Conservation (phyloP, 2,329 filamentous ascomycete genomes). For the Hymenoscyphus albidus region DNA sequence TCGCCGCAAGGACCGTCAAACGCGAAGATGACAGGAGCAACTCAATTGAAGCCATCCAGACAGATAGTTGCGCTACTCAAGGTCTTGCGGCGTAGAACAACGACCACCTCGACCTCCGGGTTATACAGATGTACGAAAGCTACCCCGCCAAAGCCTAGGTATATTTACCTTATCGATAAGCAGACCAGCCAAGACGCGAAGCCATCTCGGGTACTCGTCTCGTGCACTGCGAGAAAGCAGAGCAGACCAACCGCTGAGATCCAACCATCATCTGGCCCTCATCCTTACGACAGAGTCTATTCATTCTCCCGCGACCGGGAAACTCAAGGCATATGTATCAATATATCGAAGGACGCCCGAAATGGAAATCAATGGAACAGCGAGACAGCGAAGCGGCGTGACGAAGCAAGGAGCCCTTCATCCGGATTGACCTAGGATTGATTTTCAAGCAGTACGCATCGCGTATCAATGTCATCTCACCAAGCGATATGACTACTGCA, state of each 20-base stretch:
- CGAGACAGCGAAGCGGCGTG: not conserved
- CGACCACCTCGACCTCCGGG: not conserved
- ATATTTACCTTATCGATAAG: conserved; percentile 10
- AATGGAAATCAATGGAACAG: not conserved
- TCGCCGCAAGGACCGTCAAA: not conserved
- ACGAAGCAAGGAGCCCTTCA: not conserved
- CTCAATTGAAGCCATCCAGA: not conserved
- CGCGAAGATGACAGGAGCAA: not conserved
- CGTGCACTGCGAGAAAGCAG: no score
- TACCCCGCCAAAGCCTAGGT: conserved; percentile 8
- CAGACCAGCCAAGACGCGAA: no score
- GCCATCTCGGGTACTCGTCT: no score
- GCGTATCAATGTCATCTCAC: not conserved
- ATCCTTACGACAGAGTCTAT: not conserved
- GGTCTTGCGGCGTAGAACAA: not conserved
- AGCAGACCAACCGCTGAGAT: no score
- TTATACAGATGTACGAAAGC: not conserved
- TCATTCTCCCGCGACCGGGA: not conserved
- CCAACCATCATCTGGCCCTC: not conserved
- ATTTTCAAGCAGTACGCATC: not conserved
- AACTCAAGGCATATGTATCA: not conserved
- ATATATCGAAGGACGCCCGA: not conserved
- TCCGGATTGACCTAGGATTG: not conserved
- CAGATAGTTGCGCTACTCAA: not conserved
- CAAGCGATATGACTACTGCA: not conserved